Conservation (phyloP, 805 yeast genomes). For the Lachancea lanzarotensis region DNA sequence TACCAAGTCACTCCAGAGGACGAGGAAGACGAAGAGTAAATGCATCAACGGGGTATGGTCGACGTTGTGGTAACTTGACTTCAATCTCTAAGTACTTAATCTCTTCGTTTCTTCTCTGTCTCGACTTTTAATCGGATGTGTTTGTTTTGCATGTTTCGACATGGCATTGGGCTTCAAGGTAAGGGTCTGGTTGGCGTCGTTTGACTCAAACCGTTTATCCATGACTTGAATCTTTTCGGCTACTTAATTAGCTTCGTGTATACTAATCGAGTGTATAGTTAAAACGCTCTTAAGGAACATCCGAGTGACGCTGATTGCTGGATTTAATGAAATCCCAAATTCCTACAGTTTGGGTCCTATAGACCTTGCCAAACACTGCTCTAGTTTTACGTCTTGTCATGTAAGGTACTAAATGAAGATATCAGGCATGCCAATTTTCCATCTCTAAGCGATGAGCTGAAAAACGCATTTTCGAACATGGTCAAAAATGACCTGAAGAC, state of each 20-base stretch:
- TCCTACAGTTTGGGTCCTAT: too few relatives aligned
- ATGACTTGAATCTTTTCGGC: background rate
- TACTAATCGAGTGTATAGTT: background rate
- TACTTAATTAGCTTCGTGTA: background rate
- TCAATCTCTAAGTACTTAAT: constrained; percentile 2
- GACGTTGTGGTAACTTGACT: background rate
- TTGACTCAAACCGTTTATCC: constrained; percentile 10
- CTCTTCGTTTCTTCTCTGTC: constrained; percentile 3
- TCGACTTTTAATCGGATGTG: constrained; percentile 1
- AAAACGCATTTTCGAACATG: background rate
- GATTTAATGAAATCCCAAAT: too few relatives aligned
- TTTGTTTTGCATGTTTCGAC: constrained; percentile 3
- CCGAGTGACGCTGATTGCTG: background rate
- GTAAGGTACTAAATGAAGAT: too few relatives aligned
- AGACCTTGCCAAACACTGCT: too few relatives aligned
- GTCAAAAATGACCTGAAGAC: constrained; percentile 9
- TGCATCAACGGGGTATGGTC: constrained; percentile 19
- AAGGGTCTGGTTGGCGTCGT: constrained; percentile 7
- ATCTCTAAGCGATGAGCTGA: background rate
- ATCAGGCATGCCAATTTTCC: background rate
- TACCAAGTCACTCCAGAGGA: constrained; percentile 97
- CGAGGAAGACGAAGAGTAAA: constrained; percentile 88
- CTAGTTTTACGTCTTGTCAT: too few relatives aligned
- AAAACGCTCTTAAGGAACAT: background rate
- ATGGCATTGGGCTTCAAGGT: background rate